These are phyloP conservation scores for Tricholoma sp. DNA, from an alignment of 768 basidiomycete species.

Conservation along the genomic window DNA sequence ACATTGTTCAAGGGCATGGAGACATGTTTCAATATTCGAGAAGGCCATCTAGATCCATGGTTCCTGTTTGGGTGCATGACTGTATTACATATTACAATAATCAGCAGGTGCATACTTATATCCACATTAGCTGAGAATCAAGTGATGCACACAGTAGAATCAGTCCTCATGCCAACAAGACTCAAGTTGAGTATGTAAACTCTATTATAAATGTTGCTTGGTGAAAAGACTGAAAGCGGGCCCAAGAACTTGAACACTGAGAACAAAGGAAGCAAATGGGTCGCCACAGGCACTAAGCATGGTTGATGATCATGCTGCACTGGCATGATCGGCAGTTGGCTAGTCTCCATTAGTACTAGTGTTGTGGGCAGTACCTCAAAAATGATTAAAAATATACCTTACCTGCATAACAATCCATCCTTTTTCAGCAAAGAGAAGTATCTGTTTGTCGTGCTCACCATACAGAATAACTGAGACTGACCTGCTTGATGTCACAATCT, in stretches of 20 bases:
- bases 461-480: too few relatives aligned
- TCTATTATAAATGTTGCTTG: too few relatives aligned
- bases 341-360: too few relatives aligned
- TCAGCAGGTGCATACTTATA: not conserved
- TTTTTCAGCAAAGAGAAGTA: too few relatives aligned
- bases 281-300: too few relatives aligned
- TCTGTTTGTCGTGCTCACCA: too few relatives aligned
- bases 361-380: too few relatives aligned
- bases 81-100: constrained; percentile 1
- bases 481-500: too few relatives aligned
- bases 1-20: constrained; percentile 41
- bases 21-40: constrained; percentile 23
- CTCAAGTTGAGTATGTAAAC: not conserved
- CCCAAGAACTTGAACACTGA: not conserved
- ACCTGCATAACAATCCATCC: too few relatives aligned
- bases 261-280: not conserved
- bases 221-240: not conserved
- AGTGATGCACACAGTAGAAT: not conserved
- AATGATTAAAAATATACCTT: too few relatives aligned
- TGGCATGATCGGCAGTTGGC: not conserved
- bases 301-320: too few relatives aligned
- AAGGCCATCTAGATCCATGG: constrained; percentile 11
- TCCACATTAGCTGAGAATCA: not conserved
- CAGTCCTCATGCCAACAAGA: not conserved
- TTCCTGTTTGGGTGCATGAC: constrained; percentile 7